Evolutionary conservation across 2,329 filamentous ascomycete genomes (phyloP), one percentile per base, ranked within the genome.

Genomic region (Tolypocladium tundrense): DNA sequence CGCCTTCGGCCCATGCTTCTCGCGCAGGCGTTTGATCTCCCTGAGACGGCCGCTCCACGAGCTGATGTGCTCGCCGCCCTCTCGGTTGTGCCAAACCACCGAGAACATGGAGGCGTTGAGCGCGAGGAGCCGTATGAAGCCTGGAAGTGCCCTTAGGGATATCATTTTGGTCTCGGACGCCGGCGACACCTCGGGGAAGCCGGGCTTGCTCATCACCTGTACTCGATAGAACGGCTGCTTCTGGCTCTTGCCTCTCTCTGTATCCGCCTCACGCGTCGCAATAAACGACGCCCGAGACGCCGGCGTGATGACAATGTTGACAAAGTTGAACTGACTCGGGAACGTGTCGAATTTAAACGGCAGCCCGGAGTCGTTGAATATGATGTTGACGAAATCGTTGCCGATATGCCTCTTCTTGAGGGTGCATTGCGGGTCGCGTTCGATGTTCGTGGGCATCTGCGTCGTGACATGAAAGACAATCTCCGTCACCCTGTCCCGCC

Each of bases 361-460:
- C 53, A 87, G 72, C n/a, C 94, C 93, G 2, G 92, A 97, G 67
- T 96, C 91, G 70, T 99, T 99, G 80, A 95, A 99, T 59, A 99
- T 88, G 65, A 99, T 96, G 69, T 96, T 97, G 69, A 99, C 94
- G 70, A 90, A 96, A 72, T 97, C 94, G 68, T 99, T 99, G 59
- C 94, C 94, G 60, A 97, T 94, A 68, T 97, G 95, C 3, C 86
- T 82, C 73, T 99, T 99, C 77, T 99, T 99, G 70, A 85, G 81
- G 61, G 87, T 86, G 67, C 88, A 91, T 61, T 84, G 81, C 11
- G 88, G 83, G 65, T 96, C 91, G 37, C 84, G 80, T 57, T 91
- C 85, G 16, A 87, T 76, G 68, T 95, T 83, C 11, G 91, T 96
- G 1, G 94, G 94, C 94, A 99, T 99, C 80, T 97, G 91, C 4